These are phyloP conservation scores for baker's yeast (Saccharomyces cerevisiae) DNA, from an alignment of 805 yeast species.

Conservation along the genomic window DNA sequence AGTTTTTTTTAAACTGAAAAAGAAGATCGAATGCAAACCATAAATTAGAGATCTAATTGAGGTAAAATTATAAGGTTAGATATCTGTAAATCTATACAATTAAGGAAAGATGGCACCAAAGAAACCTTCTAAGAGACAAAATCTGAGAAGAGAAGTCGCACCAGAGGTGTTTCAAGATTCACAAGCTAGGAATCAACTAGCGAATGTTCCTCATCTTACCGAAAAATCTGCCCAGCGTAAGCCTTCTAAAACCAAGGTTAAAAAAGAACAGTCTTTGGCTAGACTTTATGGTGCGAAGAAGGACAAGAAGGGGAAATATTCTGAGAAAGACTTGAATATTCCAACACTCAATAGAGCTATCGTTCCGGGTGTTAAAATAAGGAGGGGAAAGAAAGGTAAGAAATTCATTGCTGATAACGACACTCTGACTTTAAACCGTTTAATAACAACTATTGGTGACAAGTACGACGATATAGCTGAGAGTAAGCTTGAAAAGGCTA, in stretches of 20 bases:
- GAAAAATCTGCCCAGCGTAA: slow-evolving; percentile 48
- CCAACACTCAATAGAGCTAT: slow-evolving; percentile 78
- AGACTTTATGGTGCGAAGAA: slow-evolving; percentile 61
- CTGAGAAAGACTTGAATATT: slow-evolving; percentile 70
- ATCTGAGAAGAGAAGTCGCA: slow-evolving; percentile 46
- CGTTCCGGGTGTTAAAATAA: slow-evolving; percentile 73
- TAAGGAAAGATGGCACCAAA: slow-evolving; percentile 41
- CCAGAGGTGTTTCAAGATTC: slow-evolving; percentile 62
- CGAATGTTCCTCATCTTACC: slow-evolving; percentile 44
- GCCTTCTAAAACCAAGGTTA: slow-evolving; percentile 44
- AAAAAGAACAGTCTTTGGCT: slow-evolving; percentile 57
- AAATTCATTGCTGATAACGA: slow-evolving; percentile 69
- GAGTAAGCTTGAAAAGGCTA: slow-evolving; percentile 82
- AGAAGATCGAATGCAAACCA: background rate
- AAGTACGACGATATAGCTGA: slow-evolving; percentile 70
- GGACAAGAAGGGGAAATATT: slow-evolving; percentile 42
- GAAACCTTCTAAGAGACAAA: slow-evolving; percentile 46
- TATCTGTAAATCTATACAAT: background rate
- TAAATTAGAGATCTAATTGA: background rate
- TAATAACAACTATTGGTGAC: slow-evolving; percentile 76
- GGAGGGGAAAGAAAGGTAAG: slow-evolving; percentile 80
- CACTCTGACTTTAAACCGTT: slow-evolving; percentile 49
- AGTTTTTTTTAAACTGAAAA: background rate
- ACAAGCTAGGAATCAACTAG: slow-evolving; percentile 60
- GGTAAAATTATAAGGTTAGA: background rate